Evolutionary conservation across 768 basidiomycete genomes (phyloP).

Genomic region (Boletus vermiculosoides): DNA sequence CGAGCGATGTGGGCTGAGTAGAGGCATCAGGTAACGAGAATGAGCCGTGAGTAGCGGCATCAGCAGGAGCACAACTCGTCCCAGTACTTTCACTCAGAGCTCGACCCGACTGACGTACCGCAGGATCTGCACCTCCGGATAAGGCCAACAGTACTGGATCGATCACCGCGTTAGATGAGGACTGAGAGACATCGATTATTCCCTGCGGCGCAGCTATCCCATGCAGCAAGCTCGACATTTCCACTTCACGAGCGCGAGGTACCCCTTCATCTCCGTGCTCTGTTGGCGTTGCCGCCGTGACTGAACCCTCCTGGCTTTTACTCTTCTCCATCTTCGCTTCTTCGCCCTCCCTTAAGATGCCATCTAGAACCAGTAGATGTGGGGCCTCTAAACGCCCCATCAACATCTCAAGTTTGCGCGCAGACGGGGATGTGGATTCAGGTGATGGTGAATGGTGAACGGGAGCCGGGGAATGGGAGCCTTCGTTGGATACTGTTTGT

Average conservation of each 20-base stretch:
- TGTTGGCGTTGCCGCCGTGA: background rate
- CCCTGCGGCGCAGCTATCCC: background rate
- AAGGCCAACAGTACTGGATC: constrained; percentile 32
- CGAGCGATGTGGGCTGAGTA: background rate
- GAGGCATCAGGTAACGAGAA: background rate
- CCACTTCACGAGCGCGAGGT: background rate
- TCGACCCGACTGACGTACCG: background rate
- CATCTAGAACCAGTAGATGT: constrained; percentile 37
- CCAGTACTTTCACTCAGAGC: background rate
- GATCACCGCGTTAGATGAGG: constrained; percentile 22
- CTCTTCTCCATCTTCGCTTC: constrained; percentile 14
- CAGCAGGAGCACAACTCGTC: background rate
- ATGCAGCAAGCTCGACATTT: background rate
- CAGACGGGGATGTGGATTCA: background rate
- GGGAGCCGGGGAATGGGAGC: background rate
- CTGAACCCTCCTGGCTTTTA: constrained; percentile 12
- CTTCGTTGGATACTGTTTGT: background rate
- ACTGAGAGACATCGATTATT: background rate
- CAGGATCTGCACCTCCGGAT: constrained; percentile 15
- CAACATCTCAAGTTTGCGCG: constrained; percentile 24
- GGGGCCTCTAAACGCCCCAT: constrained; percentile 29
- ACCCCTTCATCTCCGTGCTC: constrained; percentile 6
- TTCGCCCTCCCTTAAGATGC: constrained; percentile 33
- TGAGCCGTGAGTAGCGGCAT: background rate
- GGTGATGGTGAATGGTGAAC: background rate